Evolutionary conservation across 1,139 yeast species (phyloP).

Genomic region (Wickerhamomyces sp.): DNA sequence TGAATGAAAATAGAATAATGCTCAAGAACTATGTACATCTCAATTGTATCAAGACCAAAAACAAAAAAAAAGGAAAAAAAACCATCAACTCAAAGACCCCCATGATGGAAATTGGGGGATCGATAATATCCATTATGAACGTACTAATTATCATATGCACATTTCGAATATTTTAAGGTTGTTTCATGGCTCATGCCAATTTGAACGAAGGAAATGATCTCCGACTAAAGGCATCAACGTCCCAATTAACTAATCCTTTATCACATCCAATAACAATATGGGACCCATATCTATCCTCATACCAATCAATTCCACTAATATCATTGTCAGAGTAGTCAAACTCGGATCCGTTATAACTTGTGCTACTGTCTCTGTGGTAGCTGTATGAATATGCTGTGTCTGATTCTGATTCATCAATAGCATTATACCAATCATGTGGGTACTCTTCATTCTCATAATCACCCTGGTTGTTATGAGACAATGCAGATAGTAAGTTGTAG

Average conservation of each 20-base stretch:
- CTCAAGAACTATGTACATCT: background rate
- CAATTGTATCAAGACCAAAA: background rate
- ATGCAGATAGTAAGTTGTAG: slow-evolving; percentile 17
- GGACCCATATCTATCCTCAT: slow-evolving; percentile 34
- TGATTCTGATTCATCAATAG: slow-evolving; percentile 2
- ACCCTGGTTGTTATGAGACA: background rate
- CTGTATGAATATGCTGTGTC: background rate
- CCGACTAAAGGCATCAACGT: slow-evolving; percentile 46
- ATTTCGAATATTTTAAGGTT: too few relatives aligned
- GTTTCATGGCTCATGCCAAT: too few relatives aligned
- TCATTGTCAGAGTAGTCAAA: slow-evolving; percentile 32
- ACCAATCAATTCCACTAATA: slow-evolving; percentile 44
- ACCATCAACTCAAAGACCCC: too few relatives aligned
- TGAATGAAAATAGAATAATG: background rate
- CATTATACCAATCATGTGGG: slow-evolving; percentile 1
- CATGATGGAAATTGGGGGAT: too few relatives aligned
- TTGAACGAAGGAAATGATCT: slow-evolving; percentile 39
- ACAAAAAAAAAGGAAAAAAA: background rate
- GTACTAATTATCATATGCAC: background rate
- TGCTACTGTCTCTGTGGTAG: slow-evolving; percentile 5
- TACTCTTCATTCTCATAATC: background rate
- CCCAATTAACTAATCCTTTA: slow-evolving; percentile 45
- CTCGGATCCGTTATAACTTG: slow-evolving; percentile 13
- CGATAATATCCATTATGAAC: background rate
- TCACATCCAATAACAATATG: slow-evolving; percentile 42